These are phyloP conservation scores for Hypoxylon cercidicola DNA, from an alignment of 495 filamentous ascomycete genomes.

Conservation along the genomic window DNA sequence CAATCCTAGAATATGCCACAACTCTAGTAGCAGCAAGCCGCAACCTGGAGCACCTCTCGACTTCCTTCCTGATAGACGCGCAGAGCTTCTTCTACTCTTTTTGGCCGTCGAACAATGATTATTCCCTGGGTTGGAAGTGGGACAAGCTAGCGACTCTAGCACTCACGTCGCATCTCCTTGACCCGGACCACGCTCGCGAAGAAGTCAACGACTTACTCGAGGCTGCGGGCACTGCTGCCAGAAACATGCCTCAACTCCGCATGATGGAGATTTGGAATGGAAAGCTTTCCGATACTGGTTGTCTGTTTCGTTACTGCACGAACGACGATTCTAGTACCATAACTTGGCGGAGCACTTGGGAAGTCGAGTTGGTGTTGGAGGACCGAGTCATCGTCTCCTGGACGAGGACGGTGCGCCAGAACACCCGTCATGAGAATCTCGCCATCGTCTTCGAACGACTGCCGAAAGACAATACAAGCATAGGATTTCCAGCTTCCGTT, in stretches of 20 bases:
- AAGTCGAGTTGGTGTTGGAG: background rate
- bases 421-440: background rate
- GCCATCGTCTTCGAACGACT: background rate
- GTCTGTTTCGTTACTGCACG: conserved; percentile 12
- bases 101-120: too few relatives aligned
- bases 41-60: conserved; percentile 37
- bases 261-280: conserved; percentile 15
- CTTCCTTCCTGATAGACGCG: conserved; percentile 38
- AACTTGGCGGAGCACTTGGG: conserved; percentile 11
- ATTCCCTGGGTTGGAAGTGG: background rate
- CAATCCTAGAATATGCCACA: too few relatives aligned
- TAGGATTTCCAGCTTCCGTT: conserved; percentile 12
- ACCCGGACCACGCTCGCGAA: background rate
- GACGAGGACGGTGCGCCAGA: conserved; percentile 6
- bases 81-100: conserved; percentile 34
- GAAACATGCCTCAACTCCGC: conserved; percentile 7
- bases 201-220: background rate
- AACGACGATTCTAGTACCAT: conserved; percentile 1
- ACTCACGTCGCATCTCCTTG: conserved; percentile 1
- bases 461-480: background rate
- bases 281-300: background rate
- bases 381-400: conserved; percentile 12
- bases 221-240: conserved; percentile 4
- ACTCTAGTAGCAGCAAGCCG: conserved; percentile 22
- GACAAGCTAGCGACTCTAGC: conserved; percentile 1